Conservation (phyloP, 2,329 filamentous ascomycete species). For the Neonectria ditissima region DNA sequence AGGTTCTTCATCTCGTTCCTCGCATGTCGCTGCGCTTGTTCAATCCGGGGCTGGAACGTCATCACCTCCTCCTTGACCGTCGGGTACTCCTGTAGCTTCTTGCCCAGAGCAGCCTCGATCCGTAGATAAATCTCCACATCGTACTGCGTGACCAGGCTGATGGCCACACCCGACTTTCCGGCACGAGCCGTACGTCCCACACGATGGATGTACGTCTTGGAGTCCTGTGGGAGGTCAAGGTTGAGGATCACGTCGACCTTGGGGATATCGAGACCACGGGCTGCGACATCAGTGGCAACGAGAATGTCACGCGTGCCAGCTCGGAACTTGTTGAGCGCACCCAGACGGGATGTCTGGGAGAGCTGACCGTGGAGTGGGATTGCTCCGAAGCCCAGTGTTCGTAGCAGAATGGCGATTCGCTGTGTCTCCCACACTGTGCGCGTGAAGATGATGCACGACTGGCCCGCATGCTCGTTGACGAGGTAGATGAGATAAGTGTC, state of each 20-base stretch:
- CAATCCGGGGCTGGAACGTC: constrained; percentile 80
- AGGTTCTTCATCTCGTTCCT: constrained; percentile 84
- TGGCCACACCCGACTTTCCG: constrained; percentile 84
- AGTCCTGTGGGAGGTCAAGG: constrained; percentile 84
- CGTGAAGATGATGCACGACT: constrained; percentile 90
- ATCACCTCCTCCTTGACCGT: constrained; percentile 86
- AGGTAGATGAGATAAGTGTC: constrained; percentile 91
- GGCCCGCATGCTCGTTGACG: constrained; percentile 87
- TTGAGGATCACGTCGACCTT: constrained; percentile 91
- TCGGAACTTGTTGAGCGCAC: constrained; percentile 91
- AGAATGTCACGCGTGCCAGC: constrained; percentile 84
- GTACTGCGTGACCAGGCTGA: constrained; percentile 88
- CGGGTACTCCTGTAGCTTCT: constrained; percentile 77
- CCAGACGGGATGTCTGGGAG: constrained; percentile 86
- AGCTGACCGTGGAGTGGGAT: constrained; percentile 95
- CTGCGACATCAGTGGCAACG: constrained; percentile 93
- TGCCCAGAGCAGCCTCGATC: constrained; percentile 85
- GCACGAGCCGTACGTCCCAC: constrained; percentile 90
- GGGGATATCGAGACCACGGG: constrained; percentile 91
- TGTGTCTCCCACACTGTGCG: constrained; percentile 93
- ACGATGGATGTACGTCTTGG: constrained; percentile 91
- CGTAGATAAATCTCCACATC: constrained; percentile 83
- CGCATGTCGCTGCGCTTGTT: constrained; percentile 85
- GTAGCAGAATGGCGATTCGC: constrained; percentile 83
- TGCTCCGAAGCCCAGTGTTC: constrained; percentile 86